These are phyloP conservation scores for Solanum ossicruentum DNA, from an alignment of 257 asterid species.

Conservation along the genomic window DNA sequence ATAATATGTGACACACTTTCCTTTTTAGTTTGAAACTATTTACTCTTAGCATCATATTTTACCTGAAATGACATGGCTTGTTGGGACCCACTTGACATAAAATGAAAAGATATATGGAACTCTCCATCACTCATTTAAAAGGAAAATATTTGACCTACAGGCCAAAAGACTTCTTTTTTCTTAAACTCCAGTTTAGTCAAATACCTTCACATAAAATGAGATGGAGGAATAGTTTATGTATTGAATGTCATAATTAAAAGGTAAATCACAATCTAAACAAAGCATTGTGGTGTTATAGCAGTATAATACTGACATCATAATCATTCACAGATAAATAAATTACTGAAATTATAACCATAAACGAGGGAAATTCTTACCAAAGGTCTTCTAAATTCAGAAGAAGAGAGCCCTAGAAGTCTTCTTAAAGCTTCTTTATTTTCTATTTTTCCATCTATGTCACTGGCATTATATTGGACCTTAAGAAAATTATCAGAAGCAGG, in stretches of 20 bases:
- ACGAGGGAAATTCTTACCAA: constrained; percentile 38
- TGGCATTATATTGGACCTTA: constrained; percentile 61
- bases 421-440: constrained; percentile 77
- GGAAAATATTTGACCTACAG: background rate
- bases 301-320: background rate
- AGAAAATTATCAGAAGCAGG: constrained; percentile 75
- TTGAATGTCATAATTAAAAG: background rate
- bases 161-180: background rate
- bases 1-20: background rate
- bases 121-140: background rate
- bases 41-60: background rate
- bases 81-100: background rate
- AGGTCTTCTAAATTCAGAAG: constrained; percentile 44
- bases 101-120: background rate
- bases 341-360: background rate
- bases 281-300: background rate
- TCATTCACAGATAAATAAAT: background rate
- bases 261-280: background rate
- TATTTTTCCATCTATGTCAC: constrained; percentile 62
- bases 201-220: background rate
- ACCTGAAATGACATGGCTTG: background rate
- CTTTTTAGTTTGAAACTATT: background rate
- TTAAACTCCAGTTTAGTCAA: background rate
- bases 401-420: constrained; percentile 55
- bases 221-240: background rate